These are phyloP conservation scores for Escovopsis weberi DNA, from an alignment of 2,329 filamentous ascomycete species.

Conservation along the genomic window DNA sequence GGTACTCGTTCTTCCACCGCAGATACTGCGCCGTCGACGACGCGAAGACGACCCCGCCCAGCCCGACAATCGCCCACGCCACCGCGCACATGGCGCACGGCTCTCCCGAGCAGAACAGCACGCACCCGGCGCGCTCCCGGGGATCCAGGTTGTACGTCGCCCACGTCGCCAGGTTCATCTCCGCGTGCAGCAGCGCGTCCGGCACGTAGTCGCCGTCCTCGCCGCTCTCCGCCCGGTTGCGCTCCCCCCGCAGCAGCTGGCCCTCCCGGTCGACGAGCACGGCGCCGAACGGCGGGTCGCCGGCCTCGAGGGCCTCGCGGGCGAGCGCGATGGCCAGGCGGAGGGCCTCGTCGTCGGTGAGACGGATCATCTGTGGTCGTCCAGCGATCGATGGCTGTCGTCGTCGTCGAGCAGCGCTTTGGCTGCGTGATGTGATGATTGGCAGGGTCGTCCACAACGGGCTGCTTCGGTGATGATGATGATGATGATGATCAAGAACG, in stretches of 20 bases:
- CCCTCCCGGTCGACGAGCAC: slow-evolving; percentile 17
- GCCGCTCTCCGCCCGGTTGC: slow-evolving; percentile 20
- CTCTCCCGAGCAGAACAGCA: slow-evolving; percentile 23
- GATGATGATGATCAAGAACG: no score
- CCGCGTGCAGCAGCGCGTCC: slow-evolving; percentile 21
- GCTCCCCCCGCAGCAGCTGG: slow-evolving; percentile 17
- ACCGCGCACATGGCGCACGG: slow-evolving; percentile 24
- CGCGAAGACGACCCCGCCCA: slow-evolving; percentile 21
- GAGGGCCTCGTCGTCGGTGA: no score
- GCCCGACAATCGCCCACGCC: slow-evolving; percentile 20
- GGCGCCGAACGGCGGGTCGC: slow-evolving; percentile 23
- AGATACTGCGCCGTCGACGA: slow-evolving; percentile 16
- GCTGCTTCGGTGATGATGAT: no score
- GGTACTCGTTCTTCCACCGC: slow-evolving; percentile 14
- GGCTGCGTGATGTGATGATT: no score
- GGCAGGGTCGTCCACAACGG: no score
- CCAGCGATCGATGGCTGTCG: no score
- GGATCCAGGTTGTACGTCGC: slow-evolving; percentile 21
- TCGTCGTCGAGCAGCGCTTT: no score
- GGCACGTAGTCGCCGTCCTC: slow-evolving; percentile 10
- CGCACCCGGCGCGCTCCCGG: slow-evolving; percentile 23
- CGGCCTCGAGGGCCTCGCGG: slow-evolving; percentile 20
- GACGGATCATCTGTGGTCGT: no score
- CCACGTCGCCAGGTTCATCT: slow-evolving; percentile 22
- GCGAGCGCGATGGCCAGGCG: slow-evolving; percentile 8